Evolutionary conservation across 805 yeast genomes (phyloP).

Genomic region (Tetrapisispora namnaoensis): DNA sequence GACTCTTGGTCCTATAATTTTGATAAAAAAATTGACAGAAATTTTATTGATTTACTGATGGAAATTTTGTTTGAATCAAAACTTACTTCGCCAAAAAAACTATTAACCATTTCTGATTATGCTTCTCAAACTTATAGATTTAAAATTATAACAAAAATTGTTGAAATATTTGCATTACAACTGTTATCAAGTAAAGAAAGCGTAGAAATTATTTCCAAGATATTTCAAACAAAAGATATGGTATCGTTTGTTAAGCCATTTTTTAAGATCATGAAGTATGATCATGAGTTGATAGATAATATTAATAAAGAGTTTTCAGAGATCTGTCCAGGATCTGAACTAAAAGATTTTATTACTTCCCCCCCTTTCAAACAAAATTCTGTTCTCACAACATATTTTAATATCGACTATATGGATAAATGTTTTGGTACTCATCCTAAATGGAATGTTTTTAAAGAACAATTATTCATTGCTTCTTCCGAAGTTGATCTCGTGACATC

Average conservation of each 20-base stretch:
- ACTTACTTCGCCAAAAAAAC: conserved; percentile 5
- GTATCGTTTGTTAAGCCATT: conserved; percentile 27
- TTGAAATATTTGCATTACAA: conserved; percentile 66
- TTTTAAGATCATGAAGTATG: conserved; percentile 38
- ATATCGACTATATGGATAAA: conserved; percentile 52
- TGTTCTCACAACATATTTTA: conserved; percentile 47
- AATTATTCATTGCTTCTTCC: conserved; percentile 48
- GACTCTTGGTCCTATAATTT: conserved; percentile 68
- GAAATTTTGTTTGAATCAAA: conserved; percentile 31
- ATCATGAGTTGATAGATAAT: conserved; percentile 37
- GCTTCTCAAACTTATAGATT: conserved; percentile 42
- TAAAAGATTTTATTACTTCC: conserved; percentile 45
- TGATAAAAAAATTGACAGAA: conserved; percentile 39
- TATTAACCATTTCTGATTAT: conserved; percentile 12
- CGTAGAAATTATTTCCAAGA: conserved; percentile 34
- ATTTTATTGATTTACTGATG: conserved; percentile 28
- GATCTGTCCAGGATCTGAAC: conserved; percentile 37
- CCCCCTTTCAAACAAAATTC: conserved; percentile 38
- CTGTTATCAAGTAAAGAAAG: conserved; percentile 43
- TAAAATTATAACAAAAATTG: conserved; percentile 53
- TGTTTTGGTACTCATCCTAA: conserved; percentile 37
- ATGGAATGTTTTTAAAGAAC: conserved; percentile 43
- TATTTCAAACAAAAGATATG: conserved; percentile 34
- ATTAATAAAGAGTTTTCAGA: conserved; percentile 38
- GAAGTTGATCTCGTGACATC: conserved; percentile 55